Base-by-base conservation (phyloP, 2,329 filamentous ascomycete species). In the Pseudohalonectria lignicola region DNA sequence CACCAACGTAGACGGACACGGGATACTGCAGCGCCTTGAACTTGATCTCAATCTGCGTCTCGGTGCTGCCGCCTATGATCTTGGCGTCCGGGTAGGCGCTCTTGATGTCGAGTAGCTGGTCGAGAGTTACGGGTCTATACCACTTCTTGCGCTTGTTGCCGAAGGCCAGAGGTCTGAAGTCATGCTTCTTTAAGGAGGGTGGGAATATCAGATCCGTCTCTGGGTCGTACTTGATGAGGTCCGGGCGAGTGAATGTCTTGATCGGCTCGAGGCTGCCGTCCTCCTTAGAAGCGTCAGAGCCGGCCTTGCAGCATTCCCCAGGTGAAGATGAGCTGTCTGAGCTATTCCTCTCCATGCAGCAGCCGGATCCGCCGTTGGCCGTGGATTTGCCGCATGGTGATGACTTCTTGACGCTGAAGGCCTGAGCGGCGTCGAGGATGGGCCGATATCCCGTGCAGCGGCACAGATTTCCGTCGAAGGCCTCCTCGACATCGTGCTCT, bases 11-110 rank as follows among this genome's bases (percentile, higher is more conserved):
- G 0, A 98, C 84, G 0, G 88, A 95, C 1, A 85, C 78, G 4
- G 82, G 81, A 54, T 96, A 96, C 49, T 87, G 75, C 67, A 94
- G 76, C 1, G 82, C 86, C 64, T 96, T 96, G 73, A 98, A 96
- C 61, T 94, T 95, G 63, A 93, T 84, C 61, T 98, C 92, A 43
- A 98, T 96, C 60, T 96, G 92, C 0, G 90, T 96, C 59, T 98
- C 92, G 2, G 88, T 94, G 55, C 87, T 94, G 43, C 92, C 92
- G 36, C 87, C 90, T 43, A 98, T 94, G 43, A 98, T 78, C 60
- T 96, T 98, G 4, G 90, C 86, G 19, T 80, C 77, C 0, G 90
- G 90, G 47, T 86, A 81, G 0, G 74, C 78, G 49, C 71, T 79
- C 65, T 96, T 96, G 62, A 98, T 94, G 54, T 94, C 82, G 13